Base-by-base conservation (phyloP, 2,329 filamentous ascomycete genomes). In the Microdochium trichocladiopsis region DNA sequence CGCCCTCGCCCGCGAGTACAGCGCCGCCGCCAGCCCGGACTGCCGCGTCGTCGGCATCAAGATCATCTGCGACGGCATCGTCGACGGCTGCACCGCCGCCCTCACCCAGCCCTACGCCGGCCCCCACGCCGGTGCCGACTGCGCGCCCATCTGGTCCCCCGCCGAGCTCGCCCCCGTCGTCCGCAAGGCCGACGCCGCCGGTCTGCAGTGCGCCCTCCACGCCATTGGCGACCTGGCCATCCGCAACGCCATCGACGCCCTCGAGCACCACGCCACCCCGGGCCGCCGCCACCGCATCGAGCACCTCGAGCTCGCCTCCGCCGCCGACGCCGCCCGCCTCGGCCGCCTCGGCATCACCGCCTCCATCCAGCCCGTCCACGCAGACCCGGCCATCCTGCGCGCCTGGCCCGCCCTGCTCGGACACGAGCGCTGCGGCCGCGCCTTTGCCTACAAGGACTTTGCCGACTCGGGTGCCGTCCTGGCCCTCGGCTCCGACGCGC, bases 371-470 rank as follows among this genome's bases (percentile, higher is more conserved):
- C 76, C 80, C 0, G 79, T 82, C 0, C 80, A 83, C 56, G 72
- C 77, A 1, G 80, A 83, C 53, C 83, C 84, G 0, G 79, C 81
- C 0, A 82, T 85, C 52, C 67, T 86, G 2, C 70, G 75, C 25
- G 82, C 80, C 0, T 87, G 83, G 80, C 80, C 80, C 0, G 66
- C 70, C 8, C 72, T 86, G 16, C 66, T 87, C 3, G 82, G 80
- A 1, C 61, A 65, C 3, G 66, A 74, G 16, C 71, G 82, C 1
- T 79, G 82, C 66, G 71, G 70, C 50, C 72, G 82, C 14, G 82
- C 81, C 0, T 87, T 86, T 59, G 79, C 83, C 0, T 86, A 87
- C 63, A 73, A 74, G 43, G 82, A 86, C 48, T 83, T 86, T 56
- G 71, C 72, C 2, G 64, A 67, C n/a, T 66, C 69, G 25, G 73